Base-by-base conservation (phyloP, 768 basidiomycete species). In the Pleurotus djamor region DNA sequence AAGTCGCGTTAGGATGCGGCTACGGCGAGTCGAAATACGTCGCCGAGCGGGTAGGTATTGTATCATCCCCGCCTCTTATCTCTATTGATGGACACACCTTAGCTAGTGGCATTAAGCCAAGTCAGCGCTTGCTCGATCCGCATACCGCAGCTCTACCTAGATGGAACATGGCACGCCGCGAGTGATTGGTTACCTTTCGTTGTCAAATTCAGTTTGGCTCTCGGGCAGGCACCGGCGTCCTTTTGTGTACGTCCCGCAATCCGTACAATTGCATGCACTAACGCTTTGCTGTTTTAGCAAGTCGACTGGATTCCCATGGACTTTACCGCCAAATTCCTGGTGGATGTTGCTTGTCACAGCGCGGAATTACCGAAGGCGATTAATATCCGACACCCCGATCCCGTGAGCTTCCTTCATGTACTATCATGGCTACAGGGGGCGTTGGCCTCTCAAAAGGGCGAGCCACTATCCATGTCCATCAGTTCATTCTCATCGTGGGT, bases 1-100 rank as follows among this genome's bases (percentile, higher is more conserved):
- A 60, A 13, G 66, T 59, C 51, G 69, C 72, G 4, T 67, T 70
- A 12, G 74, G 72, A 16, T 14, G 54, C 50, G 77, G 76, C 0
- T 78, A 78, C 52, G 73, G 73, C 1, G 72, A 70, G 48, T 66
- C 70, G 37, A 78, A 78, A 65, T 77, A 76, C 57, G 69, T 77
- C 0, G 54, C 69, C 3, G 76, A 77, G 64, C 60, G 71, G 44
- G 72, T 76, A 52, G 34, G 67, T 69, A n/a, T 13, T 16, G 37
- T 14, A 35, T 32, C 45, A 33, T 14, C 4, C 32, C 17, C 17
- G n/a, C 49, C 51, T 17, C 7, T 21, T 8, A 10, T n/a, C 21
- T 43, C 50, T 33, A 37, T 6, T 9, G 47, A 33, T 6, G n/a
- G 49, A 28, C 13, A 12, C 57, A 5, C 1, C 38, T 17, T 35